Percentiles rank a stretch among this genome's conserved stretches.
These are phyloP conservation scores for Pyrenochaeta sp. DNA, from an alignment of 2,329 filamentous ascomycete species.

Conservation along the genomic window DNA sequence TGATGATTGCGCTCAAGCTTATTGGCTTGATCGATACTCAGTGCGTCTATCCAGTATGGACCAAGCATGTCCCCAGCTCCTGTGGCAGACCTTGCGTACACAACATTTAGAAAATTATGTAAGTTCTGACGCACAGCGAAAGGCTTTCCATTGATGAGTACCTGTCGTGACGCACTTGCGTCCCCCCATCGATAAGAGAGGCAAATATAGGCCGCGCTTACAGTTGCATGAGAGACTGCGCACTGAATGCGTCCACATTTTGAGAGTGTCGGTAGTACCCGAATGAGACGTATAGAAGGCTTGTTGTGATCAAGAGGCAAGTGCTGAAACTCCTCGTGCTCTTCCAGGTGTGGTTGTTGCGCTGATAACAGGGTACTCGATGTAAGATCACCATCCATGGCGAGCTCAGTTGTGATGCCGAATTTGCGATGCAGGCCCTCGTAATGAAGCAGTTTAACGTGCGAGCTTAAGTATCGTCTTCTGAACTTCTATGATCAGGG, in stretches of 20 bases:
- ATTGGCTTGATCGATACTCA: conserved; percentile 12
- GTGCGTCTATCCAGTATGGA: conserved; percentile 6
- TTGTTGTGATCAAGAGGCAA: not conserved
- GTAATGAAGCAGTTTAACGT: no score
- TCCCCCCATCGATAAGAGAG: conserved; percentile 18
- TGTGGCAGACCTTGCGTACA: no score
- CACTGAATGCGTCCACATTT: conserved; percentile 5
- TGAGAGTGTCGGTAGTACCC: not conserved
- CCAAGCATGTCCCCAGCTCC: not conserved
- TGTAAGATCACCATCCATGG: no score
- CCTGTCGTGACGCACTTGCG: not conserved
- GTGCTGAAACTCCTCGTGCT: no score
- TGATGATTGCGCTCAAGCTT: conserved; percentile 1
- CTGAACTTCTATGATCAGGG: no score
- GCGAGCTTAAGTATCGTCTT: no score
- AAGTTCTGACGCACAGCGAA: conserved; percentile 9
- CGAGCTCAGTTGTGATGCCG: no score
- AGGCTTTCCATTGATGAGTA: not conserved
- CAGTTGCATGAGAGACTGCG: conserved; percentile 1
- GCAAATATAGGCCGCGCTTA: conserved; percentile 4
- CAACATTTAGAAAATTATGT: conserved; percentile 6
- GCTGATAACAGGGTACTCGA: no score
- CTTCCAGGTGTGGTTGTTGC: no score
- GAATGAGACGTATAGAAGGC: not conserved
- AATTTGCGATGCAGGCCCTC: no score